phyloP scores from a whole-genome alignment of 495 filamentous ascomycete species.

The Hypoxylon cercidicola region DNA sequence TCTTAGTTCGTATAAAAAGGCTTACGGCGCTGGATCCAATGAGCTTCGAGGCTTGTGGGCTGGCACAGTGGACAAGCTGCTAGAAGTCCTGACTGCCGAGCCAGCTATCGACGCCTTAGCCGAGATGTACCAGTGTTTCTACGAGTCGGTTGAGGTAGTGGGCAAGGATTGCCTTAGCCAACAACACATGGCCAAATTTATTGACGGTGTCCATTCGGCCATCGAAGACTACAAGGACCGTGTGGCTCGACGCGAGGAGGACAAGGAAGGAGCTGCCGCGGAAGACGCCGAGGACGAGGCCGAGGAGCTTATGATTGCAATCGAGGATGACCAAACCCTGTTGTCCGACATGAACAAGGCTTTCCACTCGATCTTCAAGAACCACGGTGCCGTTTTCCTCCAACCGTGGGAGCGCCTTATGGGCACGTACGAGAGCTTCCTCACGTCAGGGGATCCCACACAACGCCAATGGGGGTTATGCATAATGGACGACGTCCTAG shows the following conservation, averaged over 20 bases:
- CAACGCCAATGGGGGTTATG: constrained; percentile 98
- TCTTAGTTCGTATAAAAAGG: constrained; percentile 91
- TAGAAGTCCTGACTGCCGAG: constrained; percentile 94
- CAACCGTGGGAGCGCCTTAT: constrained; percentile 86
- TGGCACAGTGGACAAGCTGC: constrained; percentile 85
- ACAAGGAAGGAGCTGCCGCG: constrained; percentile 71
- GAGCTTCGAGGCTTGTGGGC: constrained; percentile 84
- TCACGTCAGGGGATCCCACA: constrained; percentile 84
- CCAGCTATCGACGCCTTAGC: constrained; percentile 95
- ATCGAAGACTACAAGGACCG: constrained; percentile 92
- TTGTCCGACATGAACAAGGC: constrained; percentile 99
- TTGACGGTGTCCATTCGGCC: constrained; percentile 81
- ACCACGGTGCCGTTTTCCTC: constrained; percentile 86
- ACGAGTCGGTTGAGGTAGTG: constrained; percentile 95
- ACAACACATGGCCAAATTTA: constrained; percentile 85
- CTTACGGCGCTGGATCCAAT: constrained; percentile 78
- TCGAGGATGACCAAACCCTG: constrained; percentile 96
- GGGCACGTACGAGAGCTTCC: constrained; percentile 84
- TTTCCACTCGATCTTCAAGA: constrained; percentile 98
- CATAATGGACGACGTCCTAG: constrained; percentile 97
- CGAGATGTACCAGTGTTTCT: constrained; percentile 99
- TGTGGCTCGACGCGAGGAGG: constrained; percentile 81
- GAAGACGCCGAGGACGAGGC: constrained; percentile 87
- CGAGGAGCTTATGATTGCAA: constrained; percentile 84
- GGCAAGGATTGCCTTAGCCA: constrained; percentile 81